phyloP scores from a whole-genome alignment of 2,329 filamentous ascomycete genomes.

The Lasiodiplodia gonubiensis region DNA sequence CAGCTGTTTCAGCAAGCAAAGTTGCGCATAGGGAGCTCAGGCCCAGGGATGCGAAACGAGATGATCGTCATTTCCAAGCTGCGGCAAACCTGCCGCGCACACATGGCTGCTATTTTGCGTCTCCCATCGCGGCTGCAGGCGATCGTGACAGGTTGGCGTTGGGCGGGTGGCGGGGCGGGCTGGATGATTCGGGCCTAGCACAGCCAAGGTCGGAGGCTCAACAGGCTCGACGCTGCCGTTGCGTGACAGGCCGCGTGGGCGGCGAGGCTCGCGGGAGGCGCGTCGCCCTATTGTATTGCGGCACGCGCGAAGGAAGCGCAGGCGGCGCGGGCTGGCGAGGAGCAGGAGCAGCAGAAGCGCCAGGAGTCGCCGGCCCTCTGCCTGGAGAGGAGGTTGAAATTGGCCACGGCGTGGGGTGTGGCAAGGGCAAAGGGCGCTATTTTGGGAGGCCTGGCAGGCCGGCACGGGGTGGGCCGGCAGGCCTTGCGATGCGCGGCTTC shows the following conservation, averaged over 20 bases:
- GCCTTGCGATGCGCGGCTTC: neutral
- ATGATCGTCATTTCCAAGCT: conserved; percentile 22
- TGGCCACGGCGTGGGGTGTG: conserved; percentile 14
- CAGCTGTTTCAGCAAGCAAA: conserved; percentile 21
- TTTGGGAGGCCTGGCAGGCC: conserved; percentile 22
- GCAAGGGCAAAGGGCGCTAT: conserved; percentile 19
- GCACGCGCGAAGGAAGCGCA: conserved; percentile 1
- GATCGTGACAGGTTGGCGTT: conserved; percentile 16
- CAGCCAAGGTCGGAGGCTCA: conserved; percentile 25
- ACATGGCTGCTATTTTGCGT: conserved; percentile 11
- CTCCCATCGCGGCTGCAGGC: conserved; percentile 1
- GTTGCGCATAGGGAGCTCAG: conserved; percentile 8
- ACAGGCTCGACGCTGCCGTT: conserved; percentile 18
- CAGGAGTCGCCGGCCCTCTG: neutral
- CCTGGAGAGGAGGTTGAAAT: conserved; percentile 11
- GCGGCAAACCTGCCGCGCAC: conserved; percentile 17
- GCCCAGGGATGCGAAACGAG: conserved; percentile 22
- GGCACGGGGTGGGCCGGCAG: neutral
- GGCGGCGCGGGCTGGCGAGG: neutral
- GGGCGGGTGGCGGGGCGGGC: conserved; percentile 13
- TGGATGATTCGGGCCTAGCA: conserved; percentile 8
- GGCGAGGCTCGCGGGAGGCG: conserved; percentile 8
- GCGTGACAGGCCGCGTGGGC: conserved; percentile 14
- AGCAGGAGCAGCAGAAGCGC: neutral
- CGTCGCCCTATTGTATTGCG: neutral